phyloP scores from a whole-genome alignment of 208 protist species.

The Trypanosomatidae sp. region DNA sequence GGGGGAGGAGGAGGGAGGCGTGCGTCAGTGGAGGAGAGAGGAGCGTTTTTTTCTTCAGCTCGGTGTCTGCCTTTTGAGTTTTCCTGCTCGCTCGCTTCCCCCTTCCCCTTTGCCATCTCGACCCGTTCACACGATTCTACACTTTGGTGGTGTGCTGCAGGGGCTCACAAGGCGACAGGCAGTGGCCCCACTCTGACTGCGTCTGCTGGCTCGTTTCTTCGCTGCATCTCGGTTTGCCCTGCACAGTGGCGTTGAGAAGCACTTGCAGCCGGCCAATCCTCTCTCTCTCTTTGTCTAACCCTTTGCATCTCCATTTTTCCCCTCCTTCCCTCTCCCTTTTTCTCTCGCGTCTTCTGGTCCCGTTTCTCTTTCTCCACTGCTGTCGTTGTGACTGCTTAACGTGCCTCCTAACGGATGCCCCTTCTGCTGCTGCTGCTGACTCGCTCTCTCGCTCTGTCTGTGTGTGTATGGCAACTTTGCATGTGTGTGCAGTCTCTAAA shows the following conservation, averaged over 20 bases:
- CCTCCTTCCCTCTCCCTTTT: neutral
- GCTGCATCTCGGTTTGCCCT: neutral
- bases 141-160: neutral
- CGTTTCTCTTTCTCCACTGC: neutral
- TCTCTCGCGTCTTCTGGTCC: neutral
- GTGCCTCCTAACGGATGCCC: neutral
- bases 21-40: neutral
- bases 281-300: neutral
- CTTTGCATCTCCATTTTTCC: neutral
- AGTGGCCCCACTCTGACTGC: neutral
- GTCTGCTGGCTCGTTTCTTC: constrained; percentile 20
- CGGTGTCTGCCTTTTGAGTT: neutral
- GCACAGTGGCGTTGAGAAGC: neutral
- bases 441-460: neutral
- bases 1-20: neutral
- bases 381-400: neutral
- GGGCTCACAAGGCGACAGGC: neutral
- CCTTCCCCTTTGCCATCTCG: neutral
- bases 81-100: neutral
- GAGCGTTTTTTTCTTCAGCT: neutral
- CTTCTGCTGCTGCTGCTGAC: neutral
- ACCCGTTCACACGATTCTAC: neutral
- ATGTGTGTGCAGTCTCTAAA: neutral
- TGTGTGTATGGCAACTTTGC: neutral
- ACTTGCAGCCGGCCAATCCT: neutral